Evolutionary conservation across 345 rosid genomes (phyloP).

Genomic region (Gossypium stocksii): DNA sequence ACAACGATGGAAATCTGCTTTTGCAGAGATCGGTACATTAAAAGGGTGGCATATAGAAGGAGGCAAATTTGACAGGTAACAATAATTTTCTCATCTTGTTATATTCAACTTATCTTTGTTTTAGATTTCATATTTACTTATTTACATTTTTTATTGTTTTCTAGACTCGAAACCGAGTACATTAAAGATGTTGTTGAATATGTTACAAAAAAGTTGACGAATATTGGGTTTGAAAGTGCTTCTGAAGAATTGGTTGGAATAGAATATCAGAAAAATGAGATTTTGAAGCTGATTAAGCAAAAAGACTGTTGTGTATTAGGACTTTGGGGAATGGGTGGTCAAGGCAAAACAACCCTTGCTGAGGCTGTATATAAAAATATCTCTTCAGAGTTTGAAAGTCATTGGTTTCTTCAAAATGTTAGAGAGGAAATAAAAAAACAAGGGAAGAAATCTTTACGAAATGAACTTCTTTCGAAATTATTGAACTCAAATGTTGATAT

Average conservation of each 20-base stretch:
- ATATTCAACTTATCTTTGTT: not conserved
- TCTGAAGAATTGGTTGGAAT: not conserved
- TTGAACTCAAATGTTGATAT: not conserved
- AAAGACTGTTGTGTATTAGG: too few species aligned
- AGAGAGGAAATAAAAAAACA: not conserved
- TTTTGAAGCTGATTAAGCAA: too few species aligned
- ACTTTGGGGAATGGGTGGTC: too few species aligned
- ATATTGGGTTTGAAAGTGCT: not conserved
- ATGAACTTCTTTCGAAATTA: not conserved
- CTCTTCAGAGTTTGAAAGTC: not conserved
- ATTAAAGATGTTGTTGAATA: not conserved
- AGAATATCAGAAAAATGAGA: not conserved
- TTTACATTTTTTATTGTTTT: too few species aligned
- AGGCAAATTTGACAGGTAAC: not conserved
- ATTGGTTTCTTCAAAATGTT: not conserved
- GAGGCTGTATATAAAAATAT: not conserved
- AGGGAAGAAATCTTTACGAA: not conserved
- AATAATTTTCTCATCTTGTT: not conserved
- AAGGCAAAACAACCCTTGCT: conserved; percentile 2
- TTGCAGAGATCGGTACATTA: not conserved
- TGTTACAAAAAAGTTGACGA: not conserved
- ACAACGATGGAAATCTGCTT: not conserved
- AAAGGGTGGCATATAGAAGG: conserved; percentile 4
- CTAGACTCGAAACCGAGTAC: not conserved
- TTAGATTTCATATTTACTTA: not conserved